These are phyloP conservation scores for Penicillium samsonianum DNA, from an alignment of 495 filamentous ascomycete species.

Conservation along the genomic window DNA sequence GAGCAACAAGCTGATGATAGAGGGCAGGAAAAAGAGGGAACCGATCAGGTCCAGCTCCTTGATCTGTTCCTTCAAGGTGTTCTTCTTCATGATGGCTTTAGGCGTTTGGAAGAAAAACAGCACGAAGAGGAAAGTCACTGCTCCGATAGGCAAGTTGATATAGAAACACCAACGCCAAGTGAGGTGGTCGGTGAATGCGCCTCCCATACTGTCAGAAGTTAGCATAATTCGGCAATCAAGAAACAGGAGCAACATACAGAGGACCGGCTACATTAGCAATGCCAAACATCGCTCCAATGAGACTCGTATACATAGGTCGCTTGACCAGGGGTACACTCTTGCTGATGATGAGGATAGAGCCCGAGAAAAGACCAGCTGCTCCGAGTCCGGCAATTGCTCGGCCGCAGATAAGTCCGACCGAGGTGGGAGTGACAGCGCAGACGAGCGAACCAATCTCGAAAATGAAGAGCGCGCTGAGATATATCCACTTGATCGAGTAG, in stretches of 20 bases:
- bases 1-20: constrained; percentile 69
- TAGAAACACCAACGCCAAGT: constrained; percentile 66
- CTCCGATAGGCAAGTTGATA: constrained; percentile 70
- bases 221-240: neutral
- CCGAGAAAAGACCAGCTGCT: constrained; percentile 78
- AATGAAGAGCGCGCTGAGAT: constrained; percentile 66
- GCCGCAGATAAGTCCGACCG: constrained; percentile 75
- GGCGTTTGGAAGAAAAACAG: constrained; percentile 61
- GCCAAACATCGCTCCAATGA: constrained; percentile 80
- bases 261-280: constrained; percentile 77
- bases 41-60: constrained; percentile 69
- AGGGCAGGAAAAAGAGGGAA: constrained; percentile 67
- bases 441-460: constrained; percentile 89
- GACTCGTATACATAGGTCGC: constrained; percentile 70
- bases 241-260: constrained; percentile 38
- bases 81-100: constrained; percentile 40
- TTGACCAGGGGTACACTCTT: constrained; percentile 71
- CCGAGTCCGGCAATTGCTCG: constrained; percentile 86
- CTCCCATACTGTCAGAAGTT: constrained; percentile 35
- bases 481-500: constrained; percentile 74
- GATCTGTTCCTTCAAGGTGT: constrained; percentile 43
- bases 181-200: constrained; percentile 62
- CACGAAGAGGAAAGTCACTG: constrained; percentile 60
- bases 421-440: constrained; percentile 76
- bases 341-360: constrained; percentile 76